Evolutionary conservation across 1,284 basidiomycete species (phyloP), one percentile per base, ranked within the genome.

Genomic region (Cryptococcus sp.): DNA sequence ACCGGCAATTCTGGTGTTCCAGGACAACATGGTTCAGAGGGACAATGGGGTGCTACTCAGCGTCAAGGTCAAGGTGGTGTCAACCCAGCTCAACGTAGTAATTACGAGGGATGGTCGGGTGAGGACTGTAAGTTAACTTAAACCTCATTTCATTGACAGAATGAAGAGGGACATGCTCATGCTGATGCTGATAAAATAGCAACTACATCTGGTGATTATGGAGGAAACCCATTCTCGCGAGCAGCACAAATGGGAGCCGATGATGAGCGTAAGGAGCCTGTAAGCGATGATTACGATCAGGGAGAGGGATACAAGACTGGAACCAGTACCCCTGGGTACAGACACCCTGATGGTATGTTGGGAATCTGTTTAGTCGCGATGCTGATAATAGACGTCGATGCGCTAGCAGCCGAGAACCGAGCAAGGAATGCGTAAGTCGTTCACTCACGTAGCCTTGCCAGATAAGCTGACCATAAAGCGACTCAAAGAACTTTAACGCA

Each of bases 161-260:
- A 4, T 28, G 28, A 28, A 19, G n/a, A 16, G 43, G 40, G 7
- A 22, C 28, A 41, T 45, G 51, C 48, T 43, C 37, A 28, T 28
- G 28, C 28, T 11, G n/a, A n/a, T n/a, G n/a, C n/a, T 19, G 16
- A 31, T 31, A 32, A 16, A 34, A 25, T 51, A 72, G 70, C 60
- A 52, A 68, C 70, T 24, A 53, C 62, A 10, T 52, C 59, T 31
- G 71, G 71, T 24, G 71, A 70, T 22, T 73, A 64, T 32, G 70
- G 69, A 16, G 70, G 71, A 10, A 59, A 53, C 18, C 52, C 67
- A 3, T 72, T 64, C 60, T 70, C 69, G 13, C 59, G 71, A 25
- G 48, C 52, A 23, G 63, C 65, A 46, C 66, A 67, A 53, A 59
- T 64, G 52, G 62, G 55, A 7, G 50, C 63, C 16, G 57, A 59